phyloP scores from a whole-genome alignment of 352 stramenopile genomes.

The Ophiocytium majus region DNA sequence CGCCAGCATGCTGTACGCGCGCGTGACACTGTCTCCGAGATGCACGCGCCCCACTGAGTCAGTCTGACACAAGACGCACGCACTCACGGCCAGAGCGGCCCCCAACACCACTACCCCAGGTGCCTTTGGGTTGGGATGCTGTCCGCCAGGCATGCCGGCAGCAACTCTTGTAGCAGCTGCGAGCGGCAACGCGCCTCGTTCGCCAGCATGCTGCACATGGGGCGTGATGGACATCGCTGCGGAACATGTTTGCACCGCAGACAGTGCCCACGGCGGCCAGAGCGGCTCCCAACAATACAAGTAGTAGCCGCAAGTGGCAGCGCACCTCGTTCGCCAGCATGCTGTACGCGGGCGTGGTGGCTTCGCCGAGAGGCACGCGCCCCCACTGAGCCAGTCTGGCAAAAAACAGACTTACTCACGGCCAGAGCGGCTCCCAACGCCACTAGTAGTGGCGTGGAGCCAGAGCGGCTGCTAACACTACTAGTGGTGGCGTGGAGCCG shows the following conservation, averaged over 20 bases:
- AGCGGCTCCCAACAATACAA: no score
- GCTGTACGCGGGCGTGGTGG: constrained; percentile 35
- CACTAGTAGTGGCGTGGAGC: neutral
- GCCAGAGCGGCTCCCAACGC: neutral
- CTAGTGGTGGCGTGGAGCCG: no score
- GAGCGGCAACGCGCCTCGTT: neutral
- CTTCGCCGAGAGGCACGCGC: neutral
- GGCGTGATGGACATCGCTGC: constrained; percentile 29
- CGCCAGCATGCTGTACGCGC: constrained; percentile 39
- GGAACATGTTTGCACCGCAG: neutral
- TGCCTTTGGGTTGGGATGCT: no score
- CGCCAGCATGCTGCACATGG: constrained; percentile 35
- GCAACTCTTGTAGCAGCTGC: no score
- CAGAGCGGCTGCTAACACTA: no score
- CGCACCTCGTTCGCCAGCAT: constrained; percentile 34
- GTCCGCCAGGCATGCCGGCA: no score
- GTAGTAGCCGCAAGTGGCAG: no score
- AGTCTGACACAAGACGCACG: neutral
- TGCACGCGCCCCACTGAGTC: neutral
- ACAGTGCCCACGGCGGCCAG: neutral
- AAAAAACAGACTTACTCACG: neutral
- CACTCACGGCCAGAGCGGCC: neutral
- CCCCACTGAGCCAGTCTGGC: neutral
- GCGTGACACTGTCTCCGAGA: constrained; percentile 26
- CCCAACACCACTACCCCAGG: neutral